Percentiles rank a stretch among this genome's conserved stretches.
Evolutionary conservation across 2,329 filamentous ascomycete species (phyloP).

Genomic region (Cladophialophora exuberans): DNA sequence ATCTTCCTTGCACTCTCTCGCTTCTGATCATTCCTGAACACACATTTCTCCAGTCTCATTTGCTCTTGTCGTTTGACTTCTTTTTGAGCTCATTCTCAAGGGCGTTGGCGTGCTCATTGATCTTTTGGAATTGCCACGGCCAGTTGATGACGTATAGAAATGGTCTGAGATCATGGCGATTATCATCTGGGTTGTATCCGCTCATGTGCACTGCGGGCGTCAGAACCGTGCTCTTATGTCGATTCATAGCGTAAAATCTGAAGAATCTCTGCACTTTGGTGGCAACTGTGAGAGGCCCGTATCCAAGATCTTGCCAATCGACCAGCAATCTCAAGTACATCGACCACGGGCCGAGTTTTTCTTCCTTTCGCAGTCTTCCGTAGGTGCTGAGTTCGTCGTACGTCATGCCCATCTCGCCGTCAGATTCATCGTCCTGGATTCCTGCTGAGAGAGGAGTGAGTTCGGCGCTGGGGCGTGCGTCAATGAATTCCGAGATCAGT

Average conservation of each 20-base stretch:
- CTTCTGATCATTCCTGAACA: too few relatives aligned
- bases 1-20: too few relatives aligned
- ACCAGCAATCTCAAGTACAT: slow-evolving; percentile 56
- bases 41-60: neutral
- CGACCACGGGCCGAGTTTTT: slow-evolving; percentile 58
- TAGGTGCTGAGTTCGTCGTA: slow-evolving; percentile 59
- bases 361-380: slow-evolving; percentile 56
- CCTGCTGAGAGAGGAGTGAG: slow-evolving; percentile 67
- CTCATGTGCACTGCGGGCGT: slow-evolving; percentile 61
- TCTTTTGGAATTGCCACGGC: slow-evolving; percentile 7
- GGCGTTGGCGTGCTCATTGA: slow-evolving; percentile 1
- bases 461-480: slow-evolving; percentile 65
- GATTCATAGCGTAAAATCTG: slow-evolving; percentile 59
- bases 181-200: slow-evolving; percentile 53
- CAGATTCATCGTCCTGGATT: slow-evolving; percentile 62
- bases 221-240: slow-evolving; percentile 66
- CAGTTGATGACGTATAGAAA: slow-evolving; percentile 49
- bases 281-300: slow-evolving; percentile 37
- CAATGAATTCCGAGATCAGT: slow-evolving; percentile 63
- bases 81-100: neutral
- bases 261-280: slow-evolving; percentile 13
- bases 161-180: slow-evolving; percentile 61
- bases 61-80: neutral
- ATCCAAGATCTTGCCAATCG: slow-evolving; percentile 34
- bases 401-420: slow-evolving; percentile 53